phyloP scores from a whole-genome alignment of 805 yeast genomes.

The Wickerhamomyces strasburgensis region DNA sequence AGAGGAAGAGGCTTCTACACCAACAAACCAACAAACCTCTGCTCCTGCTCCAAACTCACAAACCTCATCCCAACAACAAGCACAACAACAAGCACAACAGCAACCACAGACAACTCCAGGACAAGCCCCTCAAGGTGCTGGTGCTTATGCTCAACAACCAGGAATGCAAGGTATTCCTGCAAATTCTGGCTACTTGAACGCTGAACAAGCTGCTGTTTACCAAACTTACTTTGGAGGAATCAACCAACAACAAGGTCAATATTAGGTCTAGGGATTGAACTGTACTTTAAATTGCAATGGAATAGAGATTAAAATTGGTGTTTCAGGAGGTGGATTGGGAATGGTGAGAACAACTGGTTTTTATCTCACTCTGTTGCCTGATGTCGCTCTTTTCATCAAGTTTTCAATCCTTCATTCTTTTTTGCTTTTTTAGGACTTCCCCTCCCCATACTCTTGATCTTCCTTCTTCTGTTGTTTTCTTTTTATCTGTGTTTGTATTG shows the following conservation, averaged over 20 bases:
- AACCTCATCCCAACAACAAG: slow-evolving; percentile 25
- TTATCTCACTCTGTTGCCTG: background rate
- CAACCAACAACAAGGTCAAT: slow-evolving; percentile 56
- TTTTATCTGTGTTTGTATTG: background rate
- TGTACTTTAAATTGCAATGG: background rate
- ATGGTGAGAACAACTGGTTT: slow-evolving; percentile 2
- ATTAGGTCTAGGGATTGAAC: slow-evolving; percentile 14
- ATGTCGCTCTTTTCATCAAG: too few species aligned
- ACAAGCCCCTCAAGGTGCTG: slow-evolving; percentile 23
- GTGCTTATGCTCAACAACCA: slow-evolving; percentile 37
- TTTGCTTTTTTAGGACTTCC: background rate
- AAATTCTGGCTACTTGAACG: slow-evolving; percentile 42
- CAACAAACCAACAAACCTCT: slow-evolving; percentile 30
- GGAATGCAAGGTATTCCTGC: slow-evolving; percentile 35
- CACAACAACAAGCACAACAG: slow-evolving; percentile 20
- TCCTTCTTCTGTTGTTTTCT: background rate
- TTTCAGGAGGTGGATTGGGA: too few species aligned
- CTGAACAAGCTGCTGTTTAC: slow-evolving; percentile 52
- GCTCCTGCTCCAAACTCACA: slow-evolving; percentile 22
- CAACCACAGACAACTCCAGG: slow-evolving; percentile 16
- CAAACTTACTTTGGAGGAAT: slow-evolving; percentile 59
- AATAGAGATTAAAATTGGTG: too few species aligned
- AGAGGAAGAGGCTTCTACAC: slow-evolving; percentile 35
- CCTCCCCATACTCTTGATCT: background rate
- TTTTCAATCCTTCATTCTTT: background rate